These are phyloP conservation scores for Apiotrichum sp. DNA, from an alignment of 1,284 basidiomycete genomes.

Conservation along the genomic window DNA sequence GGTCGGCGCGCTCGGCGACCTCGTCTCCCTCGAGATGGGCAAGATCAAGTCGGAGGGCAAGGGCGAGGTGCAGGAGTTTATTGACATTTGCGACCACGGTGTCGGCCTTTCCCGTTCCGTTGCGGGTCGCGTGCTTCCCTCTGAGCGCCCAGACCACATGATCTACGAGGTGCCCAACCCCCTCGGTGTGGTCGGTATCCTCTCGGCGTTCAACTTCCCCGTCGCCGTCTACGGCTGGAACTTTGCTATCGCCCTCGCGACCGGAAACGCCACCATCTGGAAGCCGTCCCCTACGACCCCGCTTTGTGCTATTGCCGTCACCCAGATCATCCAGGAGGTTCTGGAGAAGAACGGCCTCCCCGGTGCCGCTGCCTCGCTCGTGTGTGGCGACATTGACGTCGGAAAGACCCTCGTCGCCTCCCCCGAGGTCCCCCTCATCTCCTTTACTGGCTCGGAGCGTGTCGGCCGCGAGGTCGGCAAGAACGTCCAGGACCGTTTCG, in stretches of 20 bases:
- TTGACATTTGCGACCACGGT: constrained; percentile 54
- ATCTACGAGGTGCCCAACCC: constrained; percentile 88
- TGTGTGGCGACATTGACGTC: constrained; percentile 73
- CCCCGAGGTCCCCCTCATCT: constrained; percentile 72
- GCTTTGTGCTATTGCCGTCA: constrained; percentile 74
- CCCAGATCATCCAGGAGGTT: constrained; percentile 72
- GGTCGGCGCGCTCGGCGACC: constrained; percentile 74
- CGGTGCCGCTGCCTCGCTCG: constrained; percentile 72
- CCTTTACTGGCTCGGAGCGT: constrained; percentile 87
- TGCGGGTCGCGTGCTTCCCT: constrained; percentile 76
- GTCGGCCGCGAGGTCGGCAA: constrained; percentile 80
- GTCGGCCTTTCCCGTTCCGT: constrained; percentile 86
- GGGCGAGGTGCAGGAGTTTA: constrained; percentile 63
- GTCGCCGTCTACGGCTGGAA: constrained; percentile 76
- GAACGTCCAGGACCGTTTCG: constrained; percentile 59
- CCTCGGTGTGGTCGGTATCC: constrained; percentile 81
- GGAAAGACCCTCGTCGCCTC: constrained; percentile 74
- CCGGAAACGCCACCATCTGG: constrained; percentile 87
- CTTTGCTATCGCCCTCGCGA: constrained; percentile 76
- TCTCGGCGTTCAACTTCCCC: constrained; percentile 90
- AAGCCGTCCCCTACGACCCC: constrained; percentile 88
- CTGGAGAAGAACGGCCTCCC: constrained; percentile 75
- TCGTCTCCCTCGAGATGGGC: constrained; percentile 68
- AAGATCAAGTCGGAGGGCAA: constrained; percentile 89
- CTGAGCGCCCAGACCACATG: constrained; percentile 80